Base-by-base conservation (phyloP, 2,329 filamentous ascomycete species). In the Neospermospora avenae region DNA sequence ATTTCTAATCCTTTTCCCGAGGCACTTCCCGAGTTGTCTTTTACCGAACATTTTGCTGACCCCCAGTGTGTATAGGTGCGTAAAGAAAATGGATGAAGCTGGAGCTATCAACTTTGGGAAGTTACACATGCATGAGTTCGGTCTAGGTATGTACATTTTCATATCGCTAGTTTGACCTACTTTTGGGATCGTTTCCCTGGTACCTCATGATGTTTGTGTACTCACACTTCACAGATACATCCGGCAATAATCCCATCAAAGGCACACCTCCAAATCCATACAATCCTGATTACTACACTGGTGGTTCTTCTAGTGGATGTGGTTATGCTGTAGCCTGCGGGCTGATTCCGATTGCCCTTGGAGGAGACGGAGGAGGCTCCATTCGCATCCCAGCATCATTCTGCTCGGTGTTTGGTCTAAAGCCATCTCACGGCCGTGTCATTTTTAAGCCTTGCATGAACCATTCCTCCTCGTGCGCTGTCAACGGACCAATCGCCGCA, bases 251-350 rank as follows among this genome's bases (percentile, higher is more conserved):
- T 69, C 80, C 81, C 35, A 93, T 88, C 77, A 93, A 90, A 70
- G 90, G 91, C 42, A 93, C 90, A 0, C 89, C 90, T 0, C 78
- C 80, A 16, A 93, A 93, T 68, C 90, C 90, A 0, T 86, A 89
- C 73, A 90, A 93, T 70, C 71, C 76, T 0, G 70, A 77, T 1
- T 93, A 91, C 76, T 95, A 93, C 73, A 64, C 90, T 0, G 92
- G 92, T 35, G 92, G 92, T 18, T 96, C 92, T 72, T 98, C 93
- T 1, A 95, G 95, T 48, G 95, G 95, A 14, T 96, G 92, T 71
- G 93, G 93, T 2, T 85, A 96, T 18, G 90, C 91, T 8, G 90
- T 98, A 24, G 84, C 83, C 22, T 79, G 83, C 1, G 83, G 83
- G 24, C 77, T 82, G 2, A 81, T 81, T 0, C 81, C 85, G 25